phyloP scores from a whole-genome alignment of 73 alveolate species.

The Tetrahymena borealis region DNA sequence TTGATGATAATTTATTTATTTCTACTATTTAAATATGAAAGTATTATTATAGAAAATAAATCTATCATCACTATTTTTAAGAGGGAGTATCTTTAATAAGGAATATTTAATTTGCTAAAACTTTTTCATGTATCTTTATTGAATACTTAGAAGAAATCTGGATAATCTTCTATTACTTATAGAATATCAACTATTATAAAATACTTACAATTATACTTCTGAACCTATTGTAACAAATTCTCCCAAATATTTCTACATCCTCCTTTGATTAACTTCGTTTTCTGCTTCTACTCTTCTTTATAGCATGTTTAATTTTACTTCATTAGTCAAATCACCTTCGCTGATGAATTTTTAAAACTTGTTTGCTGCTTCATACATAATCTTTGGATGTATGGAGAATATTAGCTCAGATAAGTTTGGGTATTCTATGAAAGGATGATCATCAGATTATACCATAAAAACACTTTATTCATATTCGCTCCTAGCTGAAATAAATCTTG shows the following conservation, averaged over 20 bases:
- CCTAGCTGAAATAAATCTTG: neutral
- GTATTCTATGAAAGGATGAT: neutral
- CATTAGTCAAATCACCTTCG: neutral
- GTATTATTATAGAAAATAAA: no score
- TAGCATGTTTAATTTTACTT: neutral
- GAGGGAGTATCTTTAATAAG: no score
- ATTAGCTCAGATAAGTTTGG: neutral
- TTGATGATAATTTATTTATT: no score
- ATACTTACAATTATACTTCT: neutral
- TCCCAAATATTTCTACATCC: neutral
- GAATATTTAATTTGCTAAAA: no score
- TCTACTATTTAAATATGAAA: no score
- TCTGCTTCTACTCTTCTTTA: conserved; percentile 1
- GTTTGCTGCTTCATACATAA: neutral
- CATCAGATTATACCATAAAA: neutral
- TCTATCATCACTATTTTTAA: no score
- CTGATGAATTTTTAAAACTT: neutral
- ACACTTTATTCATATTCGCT: neutral
- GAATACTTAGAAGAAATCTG: neutral
- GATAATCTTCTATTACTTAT: neutral
- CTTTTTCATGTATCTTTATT: no score
- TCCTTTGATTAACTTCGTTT: neutral
- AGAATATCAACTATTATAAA: neutral
- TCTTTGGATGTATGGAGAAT: neutral
- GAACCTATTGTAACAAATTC: neutral